Evolutionary conservation across 2,329 filamentous ascomycete genomes (phyloP).

Genomic region (Trichoderma arundinaceum): DNA sequence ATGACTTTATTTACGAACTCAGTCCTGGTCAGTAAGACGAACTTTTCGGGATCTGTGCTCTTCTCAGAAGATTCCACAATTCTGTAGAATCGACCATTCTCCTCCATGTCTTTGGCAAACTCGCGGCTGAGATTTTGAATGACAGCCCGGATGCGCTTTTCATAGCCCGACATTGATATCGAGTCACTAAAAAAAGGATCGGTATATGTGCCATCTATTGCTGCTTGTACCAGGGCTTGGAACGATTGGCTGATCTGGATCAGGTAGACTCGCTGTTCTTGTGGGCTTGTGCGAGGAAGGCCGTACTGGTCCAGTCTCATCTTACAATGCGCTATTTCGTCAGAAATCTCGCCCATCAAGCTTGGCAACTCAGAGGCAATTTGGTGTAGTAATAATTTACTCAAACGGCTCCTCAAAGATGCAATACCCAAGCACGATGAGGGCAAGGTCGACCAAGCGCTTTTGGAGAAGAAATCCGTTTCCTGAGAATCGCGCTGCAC

Average conservation of each 20-base stretch:
- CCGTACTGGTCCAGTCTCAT: conserved; percentile 55
- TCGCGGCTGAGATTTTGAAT: conserved; percentile 56
- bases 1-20: conserved; percentile 37
- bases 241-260: conserved; percentile 53
- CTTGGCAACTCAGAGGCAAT: conserved; percentile 54
- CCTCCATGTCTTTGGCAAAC: conserved; percentile 54
- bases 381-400: conserved; percentile 55
- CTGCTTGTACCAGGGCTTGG: conserved; percentile 51
- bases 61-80: background rate
- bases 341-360: conserved; percentile 51
- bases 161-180: conserved; percentile 41
- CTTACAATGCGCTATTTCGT: conserved; percentile 44
- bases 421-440: conserved; percentile 53
- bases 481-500: conserved; percentile 50
- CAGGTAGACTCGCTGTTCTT: conserved; percentile 57
- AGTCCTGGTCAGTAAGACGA: conserved; percentile 22
- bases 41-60: background rate
- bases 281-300: conserved; percentile 49
- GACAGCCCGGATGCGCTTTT: conserved; percentile 58
- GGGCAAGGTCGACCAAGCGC: conserved; percentile 47
- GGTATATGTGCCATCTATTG: conserved; percentile 58
- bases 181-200: conserved; percentile 56
- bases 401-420: conserved; percentile 55
- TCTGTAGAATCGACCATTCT: conserved; percentile 46
- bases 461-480: conserved; percentile 50